Base-by-base conservation (phyloP, 331 rosid species). In the Quercus tomentella region DNA sequence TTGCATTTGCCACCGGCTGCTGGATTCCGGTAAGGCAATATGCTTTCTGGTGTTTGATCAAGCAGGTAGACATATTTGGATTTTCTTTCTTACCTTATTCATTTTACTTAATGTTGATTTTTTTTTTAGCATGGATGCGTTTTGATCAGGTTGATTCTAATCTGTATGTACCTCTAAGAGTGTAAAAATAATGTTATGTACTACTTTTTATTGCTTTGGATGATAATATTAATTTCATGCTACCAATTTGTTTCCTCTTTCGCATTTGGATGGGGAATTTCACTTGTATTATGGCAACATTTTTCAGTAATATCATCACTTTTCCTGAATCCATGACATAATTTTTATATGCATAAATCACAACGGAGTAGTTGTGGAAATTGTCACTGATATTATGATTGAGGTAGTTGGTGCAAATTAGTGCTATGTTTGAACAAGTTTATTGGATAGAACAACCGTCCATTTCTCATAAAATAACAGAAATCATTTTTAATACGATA, bases 121-220 rank as follows among this genome's bases (percentile, higher is more conserved):
- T 79, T 77, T 26, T 81, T 45, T n/a, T 52, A 57, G 73, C 63
- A 60, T 81, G 41, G 17, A 72, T 79, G 78, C 82, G 77, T 82
- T 83, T 82, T 88, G 70, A 78, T 80, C 56, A 78, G 81, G 72
- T 84, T 81, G 81, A 90, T 83, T 85, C 65, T 72, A 83, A 82
- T 86, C 79, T 85, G 85, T 90, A 81, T 71, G 80, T 73, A 78
- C 72, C 71, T n/a, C 70, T 66, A 76, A 76, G 87, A 79, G 82
- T 71, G 89, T 73, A 76, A 81, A 83, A 79, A 41, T 72, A 45
- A 68, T 80, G 72, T 80, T 7, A 73, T 65, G 76, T 79, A 70
- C 80, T 49, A 41, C 45, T 49, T 75, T 74, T 76, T 7, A 11
- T 45, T 70, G 31, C 63, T 56, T 82, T 60, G 66, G 79, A 18